phyloP scores from a whole-genome alignment of 176 grass and related monocot genomes.

The Oryza glaberrima region DNA sequence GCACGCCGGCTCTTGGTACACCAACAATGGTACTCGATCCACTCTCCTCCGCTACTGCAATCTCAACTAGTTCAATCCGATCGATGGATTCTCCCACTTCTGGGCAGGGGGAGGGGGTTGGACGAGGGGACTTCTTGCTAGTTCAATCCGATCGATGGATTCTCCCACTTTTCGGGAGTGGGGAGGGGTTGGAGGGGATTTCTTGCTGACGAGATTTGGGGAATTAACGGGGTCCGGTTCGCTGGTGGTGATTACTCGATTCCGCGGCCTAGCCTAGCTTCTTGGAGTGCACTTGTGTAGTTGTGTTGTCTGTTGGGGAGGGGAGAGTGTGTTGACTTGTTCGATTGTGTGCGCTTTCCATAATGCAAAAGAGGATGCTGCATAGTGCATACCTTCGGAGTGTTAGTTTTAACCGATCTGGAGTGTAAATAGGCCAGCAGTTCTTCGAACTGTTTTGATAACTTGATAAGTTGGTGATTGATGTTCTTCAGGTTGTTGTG shows the following conservation, averaged over 20 bases:
- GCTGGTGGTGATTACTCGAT: neutral
- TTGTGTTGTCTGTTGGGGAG: neutral
- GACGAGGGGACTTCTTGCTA: neutral
- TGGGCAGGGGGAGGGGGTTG: neutral
- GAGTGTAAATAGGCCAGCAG: neutral
- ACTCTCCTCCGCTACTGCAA: neutral
- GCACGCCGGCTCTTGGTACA: slow-evolving; percentile 95
- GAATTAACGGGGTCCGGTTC: neutral
- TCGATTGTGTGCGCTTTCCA: neutral
- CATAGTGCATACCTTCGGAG: neutral
- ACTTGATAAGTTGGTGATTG: neutral
- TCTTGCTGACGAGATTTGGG: neutral
- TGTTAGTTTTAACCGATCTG: neutral
- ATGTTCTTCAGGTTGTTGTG: neutral
- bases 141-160: slow-evolving; percentile 3
- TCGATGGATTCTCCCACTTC: neutral
- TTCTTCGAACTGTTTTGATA: neutral
- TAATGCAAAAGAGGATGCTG: neutral
- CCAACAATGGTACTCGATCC: slow-evolving; percentile 62
- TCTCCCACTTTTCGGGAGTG: neutral
- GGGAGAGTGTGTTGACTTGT: slow-evolving; percentile 9
- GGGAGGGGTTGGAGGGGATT: neutral
- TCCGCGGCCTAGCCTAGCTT: too few relatives aligned
- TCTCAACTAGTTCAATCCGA: slow-evolving; percentile 5
- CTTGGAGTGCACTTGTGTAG: neutral